phyloP scores from a whole-genome alignment of 345 rosid genomes.

The Eucalyptus pauciflora region DNA sequence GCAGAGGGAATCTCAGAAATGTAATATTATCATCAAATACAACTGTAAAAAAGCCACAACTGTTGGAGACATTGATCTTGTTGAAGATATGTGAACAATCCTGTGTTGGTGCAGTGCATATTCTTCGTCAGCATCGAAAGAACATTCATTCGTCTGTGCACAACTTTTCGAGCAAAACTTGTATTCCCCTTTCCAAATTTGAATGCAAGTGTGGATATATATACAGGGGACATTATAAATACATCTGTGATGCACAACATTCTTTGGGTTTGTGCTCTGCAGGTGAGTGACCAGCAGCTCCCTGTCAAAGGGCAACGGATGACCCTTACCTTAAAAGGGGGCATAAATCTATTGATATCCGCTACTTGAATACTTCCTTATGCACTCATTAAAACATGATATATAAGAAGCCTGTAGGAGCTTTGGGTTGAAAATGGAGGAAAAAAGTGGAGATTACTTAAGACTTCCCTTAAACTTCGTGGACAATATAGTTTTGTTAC shows the following conservation, averaged over 20 bases:
- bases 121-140: neutral
- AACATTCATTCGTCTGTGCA: neutral
- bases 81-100: neutral
- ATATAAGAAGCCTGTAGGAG: too few relatives aligned
- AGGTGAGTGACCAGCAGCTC: neutral
- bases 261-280: neutral
- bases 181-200: neutral
- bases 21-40: neutral
- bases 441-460: neutral
- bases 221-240: neutral
- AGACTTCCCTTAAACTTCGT: neutral
- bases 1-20: neutral
- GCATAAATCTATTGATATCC: neutral
- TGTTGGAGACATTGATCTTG: neutral
- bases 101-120: rapidly evolving
- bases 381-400: neutral
- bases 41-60: neutral
- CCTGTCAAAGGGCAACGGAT: neutral
- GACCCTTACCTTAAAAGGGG: neutral
- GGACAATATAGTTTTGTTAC: neutral
- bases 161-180: neutral
- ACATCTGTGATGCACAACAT: neutral
- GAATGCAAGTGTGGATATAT: neutral
- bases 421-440: too few relatives aligned
- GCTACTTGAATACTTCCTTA: neutral